These are phyloP conservation scores for Colletotrichum sp. DNA, from an alignment of 2,329 filamentous ascomycete species.

Conservation along the genomic window DNA sequence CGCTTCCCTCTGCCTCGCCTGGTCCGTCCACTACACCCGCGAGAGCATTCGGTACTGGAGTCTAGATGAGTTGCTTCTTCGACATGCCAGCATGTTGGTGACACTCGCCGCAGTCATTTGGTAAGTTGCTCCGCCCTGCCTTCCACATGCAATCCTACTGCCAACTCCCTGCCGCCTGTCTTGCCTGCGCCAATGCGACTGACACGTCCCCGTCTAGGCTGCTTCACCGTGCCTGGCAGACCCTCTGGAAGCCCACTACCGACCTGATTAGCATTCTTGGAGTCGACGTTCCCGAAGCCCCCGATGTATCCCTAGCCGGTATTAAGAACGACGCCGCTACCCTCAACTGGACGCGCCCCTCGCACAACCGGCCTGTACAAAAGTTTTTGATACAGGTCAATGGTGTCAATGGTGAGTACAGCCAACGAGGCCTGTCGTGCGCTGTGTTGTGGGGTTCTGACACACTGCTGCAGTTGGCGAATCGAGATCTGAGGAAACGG, in stretches of 20 bases:
- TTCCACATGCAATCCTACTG: background rate
- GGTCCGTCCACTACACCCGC: constrained; percentile 21
- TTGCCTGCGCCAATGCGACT: background rate
- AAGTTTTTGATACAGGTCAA: constrained; percentile 95
- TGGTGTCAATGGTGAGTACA: constrained; percentile 78
- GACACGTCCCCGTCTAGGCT: constrained; percentile 62
- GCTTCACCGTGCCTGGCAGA: constrained; percentile 83
- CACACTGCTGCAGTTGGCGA: constrained; percentile 70
- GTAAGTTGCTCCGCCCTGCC: constrained; percentile 40
- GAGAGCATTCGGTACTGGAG: constrained; percentile 33
- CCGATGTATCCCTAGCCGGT: constrained; percentile 87
- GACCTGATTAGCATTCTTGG: constrained; percentile 90
- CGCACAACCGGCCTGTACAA: constrained; percentile 69
- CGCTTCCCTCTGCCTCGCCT: constrained; percentile 14
- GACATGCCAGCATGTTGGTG: constrained; percentile 61
- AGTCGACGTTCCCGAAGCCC: constrained; percentile 89
- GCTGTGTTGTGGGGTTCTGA: background rate
- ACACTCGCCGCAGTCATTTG: constrained; percentile 58
- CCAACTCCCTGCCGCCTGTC: background rate
- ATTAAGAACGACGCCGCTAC: constrained; percentile 88
- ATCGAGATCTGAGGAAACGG: constrained; percentile 77
- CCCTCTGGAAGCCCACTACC: constrained; percentile 88
- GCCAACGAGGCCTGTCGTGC: background rate
- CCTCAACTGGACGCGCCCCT: constrained; percentile 86
- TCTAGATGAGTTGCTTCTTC: constrained; percentile 51